These are phyloP conservation scores for Albatrellus ellisii DNA, from an alignment of 768 basidiomycete genomes.

Conservation along the genomic window DNA sequence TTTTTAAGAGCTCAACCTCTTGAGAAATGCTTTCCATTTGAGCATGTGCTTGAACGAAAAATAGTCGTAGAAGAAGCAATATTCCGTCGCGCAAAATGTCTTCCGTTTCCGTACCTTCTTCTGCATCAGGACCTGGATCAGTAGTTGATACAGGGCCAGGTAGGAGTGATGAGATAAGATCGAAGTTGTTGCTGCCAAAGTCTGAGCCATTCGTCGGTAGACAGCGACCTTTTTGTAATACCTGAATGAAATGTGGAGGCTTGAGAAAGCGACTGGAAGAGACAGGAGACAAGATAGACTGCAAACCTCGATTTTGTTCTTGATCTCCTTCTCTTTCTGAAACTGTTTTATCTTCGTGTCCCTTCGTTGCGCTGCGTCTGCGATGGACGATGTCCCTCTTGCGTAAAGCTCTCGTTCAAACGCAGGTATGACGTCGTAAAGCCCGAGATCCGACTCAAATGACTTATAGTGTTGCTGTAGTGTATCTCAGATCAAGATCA, in stretches of 20 bases:
- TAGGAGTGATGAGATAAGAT: conserved; percentile 52
- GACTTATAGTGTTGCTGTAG: conserved; percentile 33
- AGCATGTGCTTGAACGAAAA: conserved; percentile 53
- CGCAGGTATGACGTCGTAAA: conserved; percentile 53
- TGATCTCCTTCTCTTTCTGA: conserved; percentile 73
- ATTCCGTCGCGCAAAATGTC: conserved; percentile 54
- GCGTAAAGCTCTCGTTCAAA: conserved; percentile 44
- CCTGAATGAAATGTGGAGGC: conserved; percentile 21
- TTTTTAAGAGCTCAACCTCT: conserved; percentile 57
- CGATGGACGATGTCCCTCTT: conserved; percentile 32
- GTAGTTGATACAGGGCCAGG: conserved; percentile 23
- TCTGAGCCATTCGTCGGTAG: conserved; percentile 22
- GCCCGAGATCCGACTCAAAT: conserved; percentile 40
- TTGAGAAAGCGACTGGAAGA: no score
- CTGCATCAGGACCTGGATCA: conserved; percentile 28
- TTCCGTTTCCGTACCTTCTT: conserved; percentile 46
- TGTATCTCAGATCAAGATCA: conserved; percentile 8
- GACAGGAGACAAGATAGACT: no score
- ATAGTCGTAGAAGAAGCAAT: conserved; percentile 59
- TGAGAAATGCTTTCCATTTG: conserved; percentile 57
- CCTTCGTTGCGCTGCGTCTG: conserved; percentile 57
- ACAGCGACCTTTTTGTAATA: conserved; percentile 39
- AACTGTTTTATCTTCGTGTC: conserved; percentile 89
- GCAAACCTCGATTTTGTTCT: conserved; percentile 52
- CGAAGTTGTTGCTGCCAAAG: conserved; percentile 34